These are phyloP conservation scores for Flaveria robusta DNA, from an alignment of 129 eudicot species.

Conservation along the genomic window DNA sequence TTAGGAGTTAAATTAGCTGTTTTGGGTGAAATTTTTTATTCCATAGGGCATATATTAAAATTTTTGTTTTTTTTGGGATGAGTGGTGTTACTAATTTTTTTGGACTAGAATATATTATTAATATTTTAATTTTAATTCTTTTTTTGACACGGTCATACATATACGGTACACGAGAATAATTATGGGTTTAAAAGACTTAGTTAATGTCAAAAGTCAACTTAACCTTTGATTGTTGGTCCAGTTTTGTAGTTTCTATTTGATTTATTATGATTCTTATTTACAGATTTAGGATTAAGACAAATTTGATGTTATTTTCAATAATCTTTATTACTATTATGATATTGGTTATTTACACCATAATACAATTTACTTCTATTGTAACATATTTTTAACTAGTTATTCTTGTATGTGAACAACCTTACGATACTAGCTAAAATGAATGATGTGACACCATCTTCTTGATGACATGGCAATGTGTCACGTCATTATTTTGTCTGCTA, in stretches of 20 bases:
- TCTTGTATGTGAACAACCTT: background rate
- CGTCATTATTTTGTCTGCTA: background rate
- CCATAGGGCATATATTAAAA: no score
- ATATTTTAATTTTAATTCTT: background rate
- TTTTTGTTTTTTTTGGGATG: background rate
- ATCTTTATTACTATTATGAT: background rate
- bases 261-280: constrained; percentile 19
- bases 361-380: background rate
- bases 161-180: background rate
- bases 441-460: background rate
- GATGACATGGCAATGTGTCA: background rate
- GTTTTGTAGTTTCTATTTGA: constrained; percentile 15
- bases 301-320: constrained; percentile 6
- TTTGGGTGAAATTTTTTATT: no score
- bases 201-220: background rate
- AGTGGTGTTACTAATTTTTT: background rate
- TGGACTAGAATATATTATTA: background rate
- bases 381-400: background rate
- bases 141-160: background rate
- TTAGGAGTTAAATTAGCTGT: no score
- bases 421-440: background rate
- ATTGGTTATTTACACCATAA: background rate
- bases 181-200: constrained; percentile 5
- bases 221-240: background rate
- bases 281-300: constrained; percentile 20